Evolutionary conservation across 116 monocot species (phyloP), one percentile per base, ranked within the genome.

Genomic region (Zostera marina): DNA sequence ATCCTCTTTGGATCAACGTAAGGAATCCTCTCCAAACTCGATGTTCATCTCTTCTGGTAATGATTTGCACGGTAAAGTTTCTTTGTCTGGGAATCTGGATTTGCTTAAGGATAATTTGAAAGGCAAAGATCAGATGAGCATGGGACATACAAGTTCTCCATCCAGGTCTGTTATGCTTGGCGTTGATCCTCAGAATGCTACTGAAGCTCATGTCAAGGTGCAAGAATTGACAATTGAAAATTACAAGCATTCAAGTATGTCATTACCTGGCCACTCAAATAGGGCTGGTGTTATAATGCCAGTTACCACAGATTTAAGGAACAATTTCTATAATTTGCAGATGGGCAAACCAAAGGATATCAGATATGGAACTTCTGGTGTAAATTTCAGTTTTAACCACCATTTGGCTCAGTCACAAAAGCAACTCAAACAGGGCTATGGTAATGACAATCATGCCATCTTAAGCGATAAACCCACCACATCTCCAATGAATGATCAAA

Each of bases 141-240:
- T n/a, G n/a, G n/a, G n/a, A n/a, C n/a, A n/a, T n/a, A n/a, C n/a
- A n/a, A n/a, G n/a, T n/a, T n/a, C n/a, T n/a, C n/a, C n/a, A n/a
- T n/a, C n/a, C n/a, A 32, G 32, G 32, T n/a, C n/a, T n/a, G n/a
- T n/a, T n/a, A n/a, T 32, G 32, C 32, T 32, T 32, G 32, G 32
- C 4, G 32, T 32, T 32, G 32, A 32, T 32, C 32, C 32, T 32
- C 32, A 32, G 32, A 32, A 32, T 5, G 32, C 5, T 32, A 32
- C 32, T 32, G 32, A 32, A 3, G 32, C 32, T 32, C 32, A 32
- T 32, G 32, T 32, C 2, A 32, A 32, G 57, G 81, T 82, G 47
- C 81, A 88, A 66, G 88, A 88, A 64, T 69, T 88, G 64, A 88
- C 81, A 1, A 17, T 84, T 55, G 75, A 64, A 7, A 82, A 84